Conservation (phyloP, 2,329 filamentous ascomycete species). For the Fonsecaea pugnacius region DNA sequence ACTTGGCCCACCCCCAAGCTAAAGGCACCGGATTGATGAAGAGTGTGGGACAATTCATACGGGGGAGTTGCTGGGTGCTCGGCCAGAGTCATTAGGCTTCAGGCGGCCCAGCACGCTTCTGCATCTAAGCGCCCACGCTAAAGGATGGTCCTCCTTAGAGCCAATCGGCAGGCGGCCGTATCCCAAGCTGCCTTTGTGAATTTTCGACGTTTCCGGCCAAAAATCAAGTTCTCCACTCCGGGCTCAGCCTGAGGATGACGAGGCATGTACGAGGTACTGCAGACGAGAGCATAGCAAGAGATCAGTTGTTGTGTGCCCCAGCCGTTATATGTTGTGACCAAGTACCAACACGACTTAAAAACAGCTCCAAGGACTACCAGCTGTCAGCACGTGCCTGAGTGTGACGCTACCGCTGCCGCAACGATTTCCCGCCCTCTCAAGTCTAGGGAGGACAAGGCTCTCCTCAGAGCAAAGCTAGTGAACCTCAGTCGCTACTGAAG, state of each 20-base stretch:
- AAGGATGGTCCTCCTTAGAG: neutral
- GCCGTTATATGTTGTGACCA: neutral
- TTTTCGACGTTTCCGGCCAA: slow-evolving; percentile 24
- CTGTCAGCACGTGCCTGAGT: neutral
- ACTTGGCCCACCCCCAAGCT: neutral
- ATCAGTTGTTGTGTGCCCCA: neutral
- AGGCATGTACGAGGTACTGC: neutral
- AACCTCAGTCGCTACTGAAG: neutral
- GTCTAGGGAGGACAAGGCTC: neutral
- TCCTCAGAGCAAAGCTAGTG: neutral
- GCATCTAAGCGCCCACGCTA: slow-evolving; percentile 27
- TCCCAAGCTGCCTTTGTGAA: neutral
- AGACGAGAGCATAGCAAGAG: neutral
- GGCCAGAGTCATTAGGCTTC: neutral
- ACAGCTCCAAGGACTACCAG: neutral
- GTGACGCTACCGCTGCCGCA: neutral
- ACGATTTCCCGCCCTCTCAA: neutral
- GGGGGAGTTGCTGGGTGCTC: neutral
- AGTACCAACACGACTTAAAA: neutral
- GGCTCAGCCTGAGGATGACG: neutral
- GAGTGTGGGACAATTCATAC: neutral
- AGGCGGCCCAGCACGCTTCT: slow-evolving; percentile 16
- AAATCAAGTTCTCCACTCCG: slow-evolving; percentile 6
- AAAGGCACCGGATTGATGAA: slow-evolving; percentile 8
- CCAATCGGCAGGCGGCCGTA: slow-evolving; percentile 15